phyloP scores from a whole-genome alignment of 2,329 filamentous ascomycete genomes.

The Fusarium sp. region DNA sequence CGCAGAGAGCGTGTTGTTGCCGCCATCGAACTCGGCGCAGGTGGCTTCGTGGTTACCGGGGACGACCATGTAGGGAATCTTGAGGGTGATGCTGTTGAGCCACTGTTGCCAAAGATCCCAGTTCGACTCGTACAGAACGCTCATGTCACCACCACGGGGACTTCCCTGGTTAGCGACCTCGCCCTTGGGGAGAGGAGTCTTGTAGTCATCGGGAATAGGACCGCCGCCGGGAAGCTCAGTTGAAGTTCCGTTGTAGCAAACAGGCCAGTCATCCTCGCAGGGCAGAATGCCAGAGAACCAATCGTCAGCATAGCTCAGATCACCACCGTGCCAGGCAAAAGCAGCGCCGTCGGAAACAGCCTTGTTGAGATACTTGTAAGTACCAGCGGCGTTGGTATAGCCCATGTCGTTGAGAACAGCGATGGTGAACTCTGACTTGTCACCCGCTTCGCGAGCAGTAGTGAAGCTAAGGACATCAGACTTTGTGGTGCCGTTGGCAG shows the following conservation, averaged over 20 bases:
- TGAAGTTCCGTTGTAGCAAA: not conserved
- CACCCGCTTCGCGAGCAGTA: not conserved
- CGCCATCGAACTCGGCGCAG: not conserved
- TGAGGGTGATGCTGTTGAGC: not conserved
- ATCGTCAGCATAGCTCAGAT: constrained; percentile 6
- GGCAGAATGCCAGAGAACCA: constrained; percentile 4
- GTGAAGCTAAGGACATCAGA: not conserved
- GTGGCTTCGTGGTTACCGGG: constrained; percentile 2
- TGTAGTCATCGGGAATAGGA: not conserved
- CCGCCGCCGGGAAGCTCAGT: not conserved
- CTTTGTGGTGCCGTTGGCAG: not conserved
- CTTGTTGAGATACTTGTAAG: not conserved
- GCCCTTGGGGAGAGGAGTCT: not conserved
- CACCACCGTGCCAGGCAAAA: not conserved
- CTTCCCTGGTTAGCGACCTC: not conserved
- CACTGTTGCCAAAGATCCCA: constrained; percentile 18
- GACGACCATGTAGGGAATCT: not conserved
- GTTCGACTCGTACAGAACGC: constrained; percentile 3
- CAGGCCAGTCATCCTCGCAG: not conserved
- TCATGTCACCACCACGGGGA: not conserved
- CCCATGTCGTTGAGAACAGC: not conserved
- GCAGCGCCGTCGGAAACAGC: not conserved
- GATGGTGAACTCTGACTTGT: not conserved
- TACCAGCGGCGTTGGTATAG: not conserved
- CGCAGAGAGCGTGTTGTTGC: not conserved